Percentiles rank a stretch among this genome's conserved stretches.
Evolutionary conservation across 148 eudicot species (phyloP).

Genomic region (Tetragonia tetragonoides): DNA sequence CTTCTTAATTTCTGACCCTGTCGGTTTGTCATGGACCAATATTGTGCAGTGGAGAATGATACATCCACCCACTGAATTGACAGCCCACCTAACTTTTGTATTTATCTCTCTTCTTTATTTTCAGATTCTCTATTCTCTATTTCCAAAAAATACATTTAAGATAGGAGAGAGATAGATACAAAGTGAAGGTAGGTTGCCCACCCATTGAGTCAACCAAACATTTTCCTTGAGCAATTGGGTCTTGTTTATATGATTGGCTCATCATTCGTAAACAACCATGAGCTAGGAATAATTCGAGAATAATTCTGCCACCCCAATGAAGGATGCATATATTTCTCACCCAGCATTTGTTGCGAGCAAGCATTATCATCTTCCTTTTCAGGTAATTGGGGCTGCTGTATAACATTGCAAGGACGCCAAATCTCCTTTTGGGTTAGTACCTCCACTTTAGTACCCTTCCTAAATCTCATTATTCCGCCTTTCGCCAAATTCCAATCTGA

Average conservation of each 20-base stretch:
- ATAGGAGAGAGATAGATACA: too few relatives aligned
- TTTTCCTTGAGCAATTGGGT: conserved; percentile 13
- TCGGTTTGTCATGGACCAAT: conserved; percentile 26
- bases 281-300: not conserved
- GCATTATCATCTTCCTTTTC: conserved; percentile 61
- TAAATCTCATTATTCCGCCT: conserved; percentile 49
- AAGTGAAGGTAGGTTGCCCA: too few relatives aligned
- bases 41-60: too few relatives aligned
- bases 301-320: not conserved
- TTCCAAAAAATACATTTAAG: too few relatives aligned
- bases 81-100: too few relatives aligned
- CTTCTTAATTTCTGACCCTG: not conserved
- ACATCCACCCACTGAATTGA: too few relatives aligned
- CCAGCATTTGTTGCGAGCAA: conserved; percentile 36
- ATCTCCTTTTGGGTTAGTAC: conserved; percentile 49
- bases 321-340: conserved; percentile 36
- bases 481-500: conserved; percentile 24
- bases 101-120: too few relatives aligned
- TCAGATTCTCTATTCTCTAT: too few relatives aligned
- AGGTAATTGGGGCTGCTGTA: conserved; percentile 38
- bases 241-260: conserved; percentile 17
- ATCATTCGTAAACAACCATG: conserved; percentile 10
- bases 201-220: too few relatives aligned
- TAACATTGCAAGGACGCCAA: conserved; percentile 24
- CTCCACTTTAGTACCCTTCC: conserved; percentile 69